Percentiles rank a stretch among this genome's conserved stretches.
These are phyloP conservation scores for Alternaria panax DNA, from an alignment of 2,329 filamentous ascomycete species.

Conservation along the genomic window DNA sequence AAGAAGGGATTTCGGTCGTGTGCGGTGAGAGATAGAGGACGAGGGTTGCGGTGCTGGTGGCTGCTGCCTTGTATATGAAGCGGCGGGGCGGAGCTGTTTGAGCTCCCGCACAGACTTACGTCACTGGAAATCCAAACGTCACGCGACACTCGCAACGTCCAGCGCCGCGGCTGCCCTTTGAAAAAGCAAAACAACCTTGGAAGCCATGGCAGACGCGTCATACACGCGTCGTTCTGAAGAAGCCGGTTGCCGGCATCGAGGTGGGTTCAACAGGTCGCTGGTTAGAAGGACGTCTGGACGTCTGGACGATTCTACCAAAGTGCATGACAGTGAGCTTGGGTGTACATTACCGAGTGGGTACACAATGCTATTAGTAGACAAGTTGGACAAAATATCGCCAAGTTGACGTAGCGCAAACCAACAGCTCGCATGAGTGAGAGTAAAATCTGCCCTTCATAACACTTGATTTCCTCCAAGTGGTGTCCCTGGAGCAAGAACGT, in stretches of 20 bases:
- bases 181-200: neutral
- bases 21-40: neutral
- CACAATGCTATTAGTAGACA: too few species aligned
- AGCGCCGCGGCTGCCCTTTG: too few species aligned
- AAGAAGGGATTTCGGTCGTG: neutral
- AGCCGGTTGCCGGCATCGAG: too few species aligned
- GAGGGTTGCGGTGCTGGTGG: neutral
- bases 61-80: constrained; percentile 24
- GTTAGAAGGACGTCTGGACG: too few species aligned
- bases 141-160: constrained; percentile 8
- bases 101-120: constrained; percentile 19
- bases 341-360: too few species aligned
- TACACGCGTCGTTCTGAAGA: neutral
- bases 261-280: too few species aligned
- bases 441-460: too few species aligned
- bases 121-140: constrained; percentile 17
- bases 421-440: too few species aligned
- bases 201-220: neutral
- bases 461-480: neutral
- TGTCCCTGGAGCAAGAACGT: neutral
- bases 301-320: too few species aligned
- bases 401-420: too few species aligned
- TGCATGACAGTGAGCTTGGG: too few species aligned
- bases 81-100: constrained; percentile 16
- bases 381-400: too few species aligned